These are phyloP conservation scores for Russula dissimulans DNA, from an alignment of 768 basidiomycete species.

Conservation along the genomic window DNA sequence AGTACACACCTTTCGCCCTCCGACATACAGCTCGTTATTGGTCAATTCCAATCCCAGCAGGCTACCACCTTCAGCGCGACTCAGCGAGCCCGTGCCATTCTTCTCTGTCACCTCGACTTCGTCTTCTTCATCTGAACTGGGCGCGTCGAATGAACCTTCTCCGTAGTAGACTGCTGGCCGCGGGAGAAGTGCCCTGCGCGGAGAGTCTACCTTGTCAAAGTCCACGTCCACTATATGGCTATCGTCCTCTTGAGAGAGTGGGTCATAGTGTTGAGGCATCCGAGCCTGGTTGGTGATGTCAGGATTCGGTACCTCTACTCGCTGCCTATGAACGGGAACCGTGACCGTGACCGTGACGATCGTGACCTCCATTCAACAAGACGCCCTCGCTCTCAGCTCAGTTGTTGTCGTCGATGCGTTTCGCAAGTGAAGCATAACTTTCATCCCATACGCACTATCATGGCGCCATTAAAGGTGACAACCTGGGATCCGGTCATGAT, in stretches of 20 bases:
- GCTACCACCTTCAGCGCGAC: constrained; percentile 24
- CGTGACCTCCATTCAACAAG: no score
- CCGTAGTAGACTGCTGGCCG: constrained; percentile 47
- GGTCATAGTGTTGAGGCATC: constrained; percentile 19
- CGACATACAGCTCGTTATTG: constrained; percentile 29
- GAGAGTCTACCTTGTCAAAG: neutral
- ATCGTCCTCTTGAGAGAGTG: constrained; percentile 18
- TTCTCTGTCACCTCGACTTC: constrained; percentile 47
- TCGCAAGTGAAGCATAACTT: neutral
- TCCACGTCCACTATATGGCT: neutral
- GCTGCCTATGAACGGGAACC: no score
- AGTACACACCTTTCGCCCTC: constrained; percentile 30
- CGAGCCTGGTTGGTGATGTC: neutral
- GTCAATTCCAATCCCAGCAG: constrained; percentile 17
- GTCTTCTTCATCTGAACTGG: constrained; percentile 74
- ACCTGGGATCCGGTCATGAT: constrained; percentile 89
- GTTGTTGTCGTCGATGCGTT: no score
- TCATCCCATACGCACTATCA: constrained; percentile 9
- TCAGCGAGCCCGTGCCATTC: constrained; percentile 23
- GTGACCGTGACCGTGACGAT: neutral
- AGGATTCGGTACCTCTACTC: no score
- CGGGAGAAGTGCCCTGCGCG: neutral
- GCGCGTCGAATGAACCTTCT: constrained; percentile 68
- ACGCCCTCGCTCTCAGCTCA: no score
- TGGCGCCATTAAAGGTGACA: constrained; percentile 33